Conservation (phyloP, 169 alveolate species). For the Plasmodium ovale region DNA sequence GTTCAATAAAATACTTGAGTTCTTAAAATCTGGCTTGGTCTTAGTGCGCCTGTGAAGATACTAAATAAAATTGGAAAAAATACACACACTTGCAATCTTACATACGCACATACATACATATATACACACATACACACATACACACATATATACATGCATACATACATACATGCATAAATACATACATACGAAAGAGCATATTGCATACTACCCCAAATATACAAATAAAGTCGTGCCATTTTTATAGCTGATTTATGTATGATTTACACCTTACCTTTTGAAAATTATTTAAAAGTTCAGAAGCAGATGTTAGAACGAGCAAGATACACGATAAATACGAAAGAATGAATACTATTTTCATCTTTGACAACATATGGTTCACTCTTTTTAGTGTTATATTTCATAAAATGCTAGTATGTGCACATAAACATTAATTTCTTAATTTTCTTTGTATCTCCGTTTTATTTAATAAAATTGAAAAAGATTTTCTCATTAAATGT, state of each 20-base stretch:
- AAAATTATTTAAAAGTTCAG: background rate
- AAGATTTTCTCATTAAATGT: slow-evolving; percentile 6
- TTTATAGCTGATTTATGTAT: background rate
- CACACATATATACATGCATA: too few species aligned
- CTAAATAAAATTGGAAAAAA: background rate
- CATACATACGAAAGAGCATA: too few species aligned
- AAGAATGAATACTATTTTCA: slow-evolving; percentile 19
- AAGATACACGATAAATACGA: background rate
- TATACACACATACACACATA: too few species aligned
- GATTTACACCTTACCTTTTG: background rate
- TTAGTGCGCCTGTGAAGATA: background rate
- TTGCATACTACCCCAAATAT: too few species aligned
- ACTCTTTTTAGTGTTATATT: background rate
- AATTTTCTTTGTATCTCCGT: background rate
- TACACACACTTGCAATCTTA: too few species aligned
- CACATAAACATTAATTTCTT: background rate
- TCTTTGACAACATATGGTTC: background rate
- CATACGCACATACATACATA: too few species aligned
- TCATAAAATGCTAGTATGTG: background rate
- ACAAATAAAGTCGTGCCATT: too few species aligned
- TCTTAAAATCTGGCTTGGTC: background rate
- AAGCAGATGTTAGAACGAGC: slow-evolving; percentile 6
- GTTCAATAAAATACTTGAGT: background rate
- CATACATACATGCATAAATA: too few species aligned
- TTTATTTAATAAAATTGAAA: background rate